Conservation (phyloP, 2,329 filamentous ascomycete genomes). For the Microsporum canis region DNA sequence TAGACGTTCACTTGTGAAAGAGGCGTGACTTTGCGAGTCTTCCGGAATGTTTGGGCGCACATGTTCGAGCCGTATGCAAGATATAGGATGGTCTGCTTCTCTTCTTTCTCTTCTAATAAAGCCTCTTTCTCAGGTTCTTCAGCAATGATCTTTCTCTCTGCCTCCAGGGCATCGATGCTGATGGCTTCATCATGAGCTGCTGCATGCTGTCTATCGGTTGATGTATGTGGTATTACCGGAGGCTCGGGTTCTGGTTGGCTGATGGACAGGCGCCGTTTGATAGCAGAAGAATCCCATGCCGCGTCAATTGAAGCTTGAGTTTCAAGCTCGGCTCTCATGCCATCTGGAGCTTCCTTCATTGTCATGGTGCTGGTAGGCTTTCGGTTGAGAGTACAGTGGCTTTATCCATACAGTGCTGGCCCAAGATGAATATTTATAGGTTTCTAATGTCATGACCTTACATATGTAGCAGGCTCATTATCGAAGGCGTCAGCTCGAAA, state of each 20-base stretch:
- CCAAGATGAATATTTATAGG: not conserved
- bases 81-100: constrained; percentile 53
- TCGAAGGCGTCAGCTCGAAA: not conserved
- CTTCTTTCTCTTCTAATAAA: constrained; percentile 4
- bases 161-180: constrained; percentile 15
- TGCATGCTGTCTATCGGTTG: constrained; percentile 16
- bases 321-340: not conserved
- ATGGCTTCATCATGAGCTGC: constrained; percentile 19
- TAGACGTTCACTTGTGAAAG: constrained; percentile 70
- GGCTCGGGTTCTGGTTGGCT: not conserved
- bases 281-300: constrained; percentile 3
- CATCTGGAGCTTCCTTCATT: constrained; percentile 1
- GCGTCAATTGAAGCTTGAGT: constrained; percentile 2
- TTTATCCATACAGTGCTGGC: not conserved
- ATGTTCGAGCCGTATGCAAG: constrained; percentile 91
- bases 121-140: constrained; percentile 13
- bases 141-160: constrained; percentile 12
- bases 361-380: not conserved
- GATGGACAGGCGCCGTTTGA: not conserved
- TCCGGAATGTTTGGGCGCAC: constrained; percentile 65
- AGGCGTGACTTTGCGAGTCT: constrained; percentile 65
- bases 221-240: constrained; percentile 15
- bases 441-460: not conserved
- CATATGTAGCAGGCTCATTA: not conserved
- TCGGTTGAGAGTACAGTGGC: not conserved